Percentiles rank a stretch among this genome's conserved stretches.
These are phyloP conservation scores for Mycothermus thermophilus DNA, from an alignment of 495 filamentous ascomycete species.

Conservation along the genomic window DNA sequence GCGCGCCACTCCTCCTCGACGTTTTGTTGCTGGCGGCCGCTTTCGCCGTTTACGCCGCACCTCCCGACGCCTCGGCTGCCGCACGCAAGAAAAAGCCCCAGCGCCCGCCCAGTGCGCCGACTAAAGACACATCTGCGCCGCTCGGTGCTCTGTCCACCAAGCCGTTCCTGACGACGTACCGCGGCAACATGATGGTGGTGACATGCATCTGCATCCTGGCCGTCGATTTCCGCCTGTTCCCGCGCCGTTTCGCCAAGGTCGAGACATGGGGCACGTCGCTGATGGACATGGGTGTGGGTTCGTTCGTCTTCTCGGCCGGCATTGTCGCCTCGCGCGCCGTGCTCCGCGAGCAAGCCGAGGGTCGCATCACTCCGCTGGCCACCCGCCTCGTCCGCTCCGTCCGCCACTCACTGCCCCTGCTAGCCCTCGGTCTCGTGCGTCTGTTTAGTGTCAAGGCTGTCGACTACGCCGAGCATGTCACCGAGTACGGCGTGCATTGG, in stretches of 20 bases:
- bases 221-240: conserved; percentile 88
- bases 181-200: conserved; percentile 80
- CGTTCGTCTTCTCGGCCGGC: conserved; percentile 93
- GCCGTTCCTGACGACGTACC: conserved; percentile 82
- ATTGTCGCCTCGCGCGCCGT: conserved; percentile 78
- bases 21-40: conserved; percentile 60
- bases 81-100: conserved; percentile 39
- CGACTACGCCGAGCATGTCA: conserved; percentile 94
- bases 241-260: conserved; percentile 88
- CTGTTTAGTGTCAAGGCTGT: conserved; percentile 83
- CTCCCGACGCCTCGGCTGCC: conserved; percentile 22
- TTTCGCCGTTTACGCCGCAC: conserved; percentile 42
- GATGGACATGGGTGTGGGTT: conserved; percentile 96
- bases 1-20: conserved; percentile 58
- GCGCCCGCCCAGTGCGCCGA: conserved; percentile 37
- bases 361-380: conserved; percentile 32
- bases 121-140: conserved; percentile 4
- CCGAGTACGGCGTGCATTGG: conserved; percentile 97
- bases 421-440: conserved; percentile 67
- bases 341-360: conserved; percentile 51
- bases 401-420: conserved; percentile 69
- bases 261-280: conserved; percentile 96
- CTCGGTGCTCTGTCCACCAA: conserved; percentile 56
- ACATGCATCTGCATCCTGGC: conserved; percentile 92
- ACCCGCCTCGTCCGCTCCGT: conserved; percentile 47